Conservation (phyloP, 257 asterid species). For the Schizonepeta tenuifolia region DNA sequence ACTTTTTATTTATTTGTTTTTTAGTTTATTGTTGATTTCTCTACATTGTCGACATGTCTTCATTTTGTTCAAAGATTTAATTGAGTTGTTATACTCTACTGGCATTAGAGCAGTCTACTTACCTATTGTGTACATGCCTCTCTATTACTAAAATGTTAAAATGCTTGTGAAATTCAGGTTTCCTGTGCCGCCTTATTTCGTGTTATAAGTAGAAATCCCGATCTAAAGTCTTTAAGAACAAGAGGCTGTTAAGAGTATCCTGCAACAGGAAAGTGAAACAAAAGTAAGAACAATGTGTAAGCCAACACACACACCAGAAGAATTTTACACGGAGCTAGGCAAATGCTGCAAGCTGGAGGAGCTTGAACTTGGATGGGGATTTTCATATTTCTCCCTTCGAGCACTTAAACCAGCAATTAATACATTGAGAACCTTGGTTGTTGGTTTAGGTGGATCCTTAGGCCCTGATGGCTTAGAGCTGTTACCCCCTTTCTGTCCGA, state of each 20-base stretch:
- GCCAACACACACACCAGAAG: constrained; percentile 40
- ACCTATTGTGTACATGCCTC: constrained; percentile 4
- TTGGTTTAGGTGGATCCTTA: constrained; percentile 88
- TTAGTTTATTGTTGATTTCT: not conserved
- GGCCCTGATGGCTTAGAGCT: constrained; percentile 72
- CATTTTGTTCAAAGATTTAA: constrained; percentile 7
- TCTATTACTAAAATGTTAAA: constrained; percentile 22
- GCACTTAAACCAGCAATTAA: constrained; percentile 68
- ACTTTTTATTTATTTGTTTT: not conserved
- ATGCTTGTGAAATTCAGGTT: constrained; percentile 57
- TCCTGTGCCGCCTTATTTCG: constrained; percentile 60
- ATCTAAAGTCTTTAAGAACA: constrained; percentile 61
- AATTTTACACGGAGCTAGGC: constrained; percentile 55
- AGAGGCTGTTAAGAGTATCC: constrained; percentile 74
- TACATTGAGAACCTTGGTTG: constrained; percentile 53
- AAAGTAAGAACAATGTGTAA: constrained; percentile 35
- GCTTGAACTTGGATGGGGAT: constrained; percentile 91
- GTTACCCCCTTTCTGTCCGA: constrained; percentile 67
- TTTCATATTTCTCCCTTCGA: constrained; percentile 59
- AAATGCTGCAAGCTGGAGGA: constrained; percentile 69
- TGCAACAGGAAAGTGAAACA: constrained; percentile 40
- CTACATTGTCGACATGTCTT: constrained; percentile 9
- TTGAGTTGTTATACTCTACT: constrained; percentile 24
- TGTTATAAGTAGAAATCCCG: constrained; percentile 57
- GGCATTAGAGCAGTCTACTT: not conserved